Evolutionary conservation across 1,139 yeast genomes (phyloP).

Genomic region (Pichiaceae sp.): DNA sequence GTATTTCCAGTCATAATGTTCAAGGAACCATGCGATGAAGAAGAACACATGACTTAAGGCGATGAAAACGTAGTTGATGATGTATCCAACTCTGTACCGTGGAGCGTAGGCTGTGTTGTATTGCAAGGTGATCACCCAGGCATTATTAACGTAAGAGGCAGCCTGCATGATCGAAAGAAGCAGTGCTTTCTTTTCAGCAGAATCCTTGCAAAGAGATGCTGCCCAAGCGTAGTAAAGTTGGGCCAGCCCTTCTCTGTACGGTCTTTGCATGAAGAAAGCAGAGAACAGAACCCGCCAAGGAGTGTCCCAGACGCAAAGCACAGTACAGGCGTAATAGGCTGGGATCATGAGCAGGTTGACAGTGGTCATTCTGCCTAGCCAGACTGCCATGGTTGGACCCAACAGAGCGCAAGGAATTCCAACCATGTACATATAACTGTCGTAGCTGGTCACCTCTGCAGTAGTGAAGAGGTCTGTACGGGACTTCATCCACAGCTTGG

Average conservation of each 20-base stretch:
- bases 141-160: slow-evolving; percentile 41
- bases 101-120: slow-evolving; percentile 42
- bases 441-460: slow-evolving; percentile 9
- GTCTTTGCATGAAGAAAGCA: slow-evolving; percentile 8
- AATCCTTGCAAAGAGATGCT: slow-evolving; percentile 32
- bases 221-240: slow-evolving; percentile 46
- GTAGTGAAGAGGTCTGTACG: slow-evolving; percentile 6
- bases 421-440: slow-evolving; percentile 7
- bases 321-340: slow-evolving; percentile 8
- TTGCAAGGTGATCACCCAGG: slow-evolving; percentile 36
- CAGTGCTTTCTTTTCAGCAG: slow-evolving; percentile 40
- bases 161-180: slow-evolving; percentile 41
- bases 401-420: slow-evolving; percentile 9
- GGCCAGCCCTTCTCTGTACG: slow-evolving; percentile 10
- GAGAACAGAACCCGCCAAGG: slow-evolving; percentile 7
- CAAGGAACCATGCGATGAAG: slow-evolving; percentile 10
- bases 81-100: slow-evolving; percentile 37
- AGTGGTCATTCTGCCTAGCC: slow-evolving; percentile 10
- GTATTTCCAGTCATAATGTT: slow-evolving; percentile 10
- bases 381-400: slow-evolving; percentile 9
- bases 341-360: slow-evolving; percentile 4
- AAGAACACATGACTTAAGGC: slow-evolving; percentile 10
- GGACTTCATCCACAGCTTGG: slow-evolving; percentile 10
- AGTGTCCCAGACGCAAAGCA: slow-evolving; percentile 10
- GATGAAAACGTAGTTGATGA: slow-evolving; percentile 38